Evolutionary conservation across 1,284 basidiomycete species (phyloP), one percentile per base, ranked within the genome.

Genomic region (Mycena sp.): DNA sequence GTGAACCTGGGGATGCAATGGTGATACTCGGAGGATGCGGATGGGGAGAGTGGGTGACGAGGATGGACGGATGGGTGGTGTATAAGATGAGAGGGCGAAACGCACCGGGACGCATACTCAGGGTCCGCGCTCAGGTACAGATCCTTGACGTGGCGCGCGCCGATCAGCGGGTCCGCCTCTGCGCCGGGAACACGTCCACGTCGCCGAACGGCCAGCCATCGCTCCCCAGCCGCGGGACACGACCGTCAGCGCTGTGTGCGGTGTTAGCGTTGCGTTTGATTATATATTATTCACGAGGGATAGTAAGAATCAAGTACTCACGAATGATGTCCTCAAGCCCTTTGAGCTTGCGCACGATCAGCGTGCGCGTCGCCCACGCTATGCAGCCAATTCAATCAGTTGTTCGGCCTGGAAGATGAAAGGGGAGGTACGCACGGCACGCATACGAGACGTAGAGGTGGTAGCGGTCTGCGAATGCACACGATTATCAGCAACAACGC

Each of bases 331-430:
- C 84, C 69, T 98, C 92, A 35, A 99, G 85, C 0, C 96, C 95
- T 77, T 99, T 99, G 69, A 99, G 85, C 76, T 94, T 87, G 68
- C 96, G 86, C 6, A 92, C 84, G 71, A 99, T 98, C 58, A 98
- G 80, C 1, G 95, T 86, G 66, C 97, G 87, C 54, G 95, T 95
- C 0, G 96, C 96, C 96, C 97, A 98, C 6, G 96, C 90, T 92
- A 41, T 95, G 88, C 60, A 86, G 93, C 93, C 32, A 32, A 61
- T 28, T 45, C 19, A 37, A 10, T 43, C 30, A 67, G 55, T 19
- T 19, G 43, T 17, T 12, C 25, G n/a, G 35, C 44, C 28, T 28
- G 37, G 12, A 19, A 35, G 12, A 28, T 40, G 32, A 43, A 23
- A 17, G 45, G 29, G 56, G 25, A 52, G 4, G 26, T 56, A 81